Percentiles rank a stretch among this genome's conserved stretches.
Conservation (phyloP, 1,284 basidiomycete genomes). For the Trichosporon ovoides region DNA sequence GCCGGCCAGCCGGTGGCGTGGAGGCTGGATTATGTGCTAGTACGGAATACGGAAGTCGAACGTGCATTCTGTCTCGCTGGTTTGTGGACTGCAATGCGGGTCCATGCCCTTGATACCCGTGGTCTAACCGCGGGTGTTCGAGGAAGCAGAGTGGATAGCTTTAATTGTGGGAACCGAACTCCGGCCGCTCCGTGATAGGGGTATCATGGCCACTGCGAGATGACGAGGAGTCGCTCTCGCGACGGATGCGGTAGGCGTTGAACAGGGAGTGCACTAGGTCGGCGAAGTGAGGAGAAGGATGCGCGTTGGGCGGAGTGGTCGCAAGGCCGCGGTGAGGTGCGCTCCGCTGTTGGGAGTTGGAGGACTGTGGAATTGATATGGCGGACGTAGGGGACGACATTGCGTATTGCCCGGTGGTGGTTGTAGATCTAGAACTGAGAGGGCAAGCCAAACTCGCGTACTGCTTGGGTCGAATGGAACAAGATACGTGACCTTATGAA, state of each 20-base stretch:
- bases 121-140: background rate
- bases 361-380: background rate
- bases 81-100: no score
- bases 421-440: background rate
- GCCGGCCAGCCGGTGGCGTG: no score
- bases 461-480: no score
- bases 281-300: slow-evolving; percentile 39
- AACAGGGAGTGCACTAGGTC: slow-evolving; percentile 35
- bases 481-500: no score
- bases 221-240: background rate
- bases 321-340: slow-evolving; percentile 7
- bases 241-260: slow-evolving; percentile 22
- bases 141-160: background rate
- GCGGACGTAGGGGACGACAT: background rate
- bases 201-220: background rate
- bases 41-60: no score
- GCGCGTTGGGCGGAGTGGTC: slow-evolving; percentile 18
- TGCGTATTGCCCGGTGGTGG: background rate
- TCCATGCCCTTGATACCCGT: background rate
- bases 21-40: no score
- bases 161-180: background rate
- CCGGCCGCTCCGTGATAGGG: background rate
- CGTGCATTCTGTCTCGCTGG: no score
- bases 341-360: background rate
- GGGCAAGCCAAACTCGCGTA: background rate